Base-by-base conservation (phyloP, 2,329 filamentous ascomycete species). In the Nigrospora osmanthi region DNA sequence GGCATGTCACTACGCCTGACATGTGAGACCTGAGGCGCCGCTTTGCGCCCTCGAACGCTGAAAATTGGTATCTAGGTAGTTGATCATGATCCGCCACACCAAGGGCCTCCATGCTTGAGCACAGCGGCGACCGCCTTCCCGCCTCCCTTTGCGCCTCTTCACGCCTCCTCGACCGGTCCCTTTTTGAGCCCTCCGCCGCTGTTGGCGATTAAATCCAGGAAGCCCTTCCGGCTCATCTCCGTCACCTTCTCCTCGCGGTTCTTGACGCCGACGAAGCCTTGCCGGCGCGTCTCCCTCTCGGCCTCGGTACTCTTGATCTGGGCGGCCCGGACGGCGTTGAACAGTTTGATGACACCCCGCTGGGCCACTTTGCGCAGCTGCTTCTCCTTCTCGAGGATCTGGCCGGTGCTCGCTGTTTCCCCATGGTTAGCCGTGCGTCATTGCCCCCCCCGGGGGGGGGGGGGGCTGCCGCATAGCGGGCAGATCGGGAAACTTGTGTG, bases 141-240 rank as follows among this genome's bases (percentile, higher is more conserved):
- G 23, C 5, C 23, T 10, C 23, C 23, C 23, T 7, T 28, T 6
- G 23, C 23, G 5, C 5, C 23, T 10, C 23, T 28, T 28, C 40
- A 48, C 32, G 77, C 76, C 61, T 81, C 77, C 58, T 80, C 76
- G 43, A 83, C 58, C 5, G 65, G 72, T 7, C 74, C 72, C 65
- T 78, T 80, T 57, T 80, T 82, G 54, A 80, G 52, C 17, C 70
- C 71, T 1, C 78, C 77, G 11, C 80, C 79, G 16, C 79, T 78
- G 2, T 75, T 77, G 4, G 80, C 78, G 61, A 98, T 95, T 63
- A 97, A 68, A 49, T 97, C 91, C 63, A 98, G 67, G 69, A 97
- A 98, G 0, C 91, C 90, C 69, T 96, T 87, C 71, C 95, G 94
- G 64, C 86, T 95, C 83, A 98, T 93, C 73, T 97, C 90, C 53